A percentile compares a stretch with the other conserved stretches of the same genome.
phyloP scores from a whole-genome alignment of 768 basidiomycete genomes.

The Amanita inopinata region DNA sequence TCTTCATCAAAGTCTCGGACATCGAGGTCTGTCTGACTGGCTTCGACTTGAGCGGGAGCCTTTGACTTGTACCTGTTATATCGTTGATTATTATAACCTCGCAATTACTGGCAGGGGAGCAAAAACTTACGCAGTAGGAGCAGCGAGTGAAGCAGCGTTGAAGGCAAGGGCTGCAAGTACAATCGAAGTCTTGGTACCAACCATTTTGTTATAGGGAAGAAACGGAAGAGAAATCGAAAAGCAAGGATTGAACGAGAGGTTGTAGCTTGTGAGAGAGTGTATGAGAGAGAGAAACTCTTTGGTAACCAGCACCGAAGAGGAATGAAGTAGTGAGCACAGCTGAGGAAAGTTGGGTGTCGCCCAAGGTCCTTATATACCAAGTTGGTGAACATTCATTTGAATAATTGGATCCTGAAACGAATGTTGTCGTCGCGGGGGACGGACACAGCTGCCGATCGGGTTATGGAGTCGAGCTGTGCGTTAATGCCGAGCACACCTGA shows the following conservation, averaged over 20 bases:
- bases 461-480: too few species aligned
- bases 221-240: background rate
- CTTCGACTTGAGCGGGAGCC: background rate
- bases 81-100: too few species aligned
- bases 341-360: background rate
- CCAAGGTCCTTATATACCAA: background rate
- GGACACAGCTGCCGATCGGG: too few species aligned
- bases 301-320: slow-evolving; percentile 9
- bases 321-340: slow-evolving; percentile 5
- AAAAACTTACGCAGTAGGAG: background rate
- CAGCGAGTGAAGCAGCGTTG: slow-evolving; percentile 4
- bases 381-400: too few species aligned
- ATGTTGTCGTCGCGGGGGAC: too few species aligned
- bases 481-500: too few species aligned
- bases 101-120: too few species aligned
- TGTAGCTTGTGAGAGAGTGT: background rate
- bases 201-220: slow-evolving; percentile 2
- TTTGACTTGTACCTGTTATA: background rate
- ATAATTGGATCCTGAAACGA: too few species aligned
- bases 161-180: slow-evolving; percentile 5
- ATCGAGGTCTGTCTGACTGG: background rate
- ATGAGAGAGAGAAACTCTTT: background rate
- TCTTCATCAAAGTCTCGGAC: slow-evolving; percentile 1
- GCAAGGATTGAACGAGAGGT: background rate
- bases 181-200: slow-evolving; percentile 6